These are phyloP conservation scores for Kondoa malvinella DNA, from an alignment of 768 basidiomycete genomes.

Conservation along the genomic window DNA sequence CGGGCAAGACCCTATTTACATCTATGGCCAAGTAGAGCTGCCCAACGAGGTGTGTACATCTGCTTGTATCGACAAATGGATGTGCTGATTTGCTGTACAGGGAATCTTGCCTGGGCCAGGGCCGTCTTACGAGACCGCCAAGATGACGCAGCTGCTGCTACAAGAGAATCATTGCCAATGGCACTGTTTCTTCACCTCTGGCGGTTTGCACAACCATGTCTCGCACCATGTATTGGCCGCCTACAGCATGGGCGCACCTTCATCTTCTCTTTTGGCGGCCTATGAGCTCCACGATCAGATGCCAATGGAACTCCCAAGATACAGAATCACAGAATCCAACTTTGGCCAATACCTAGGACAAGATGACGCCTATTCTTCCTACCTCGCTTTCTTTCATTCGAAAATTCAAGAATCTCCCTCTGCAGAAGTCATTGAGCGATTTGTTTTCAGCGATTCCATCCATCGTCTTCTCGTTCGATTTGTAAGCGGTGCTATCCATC, in stretches of 20 bases:
- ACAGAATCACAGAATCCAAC: conserved; percentile 13
- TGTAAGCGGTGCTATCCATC: conserved; percentile 25
- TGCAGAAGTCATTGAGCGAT: conserved; percentile 23
- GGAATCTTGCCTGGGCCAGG: not conserved
- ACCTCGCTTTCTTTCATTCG: conserved; percentile 25
- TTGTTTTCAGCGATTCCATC: conserved; percentile 22
- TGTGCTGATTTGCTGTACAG: not conserved
- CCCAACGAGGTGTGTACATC: not conserved
- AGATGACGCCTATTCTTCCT: conserved; percentile 23
- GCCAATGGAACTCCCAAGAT: conserved; percentile 2
- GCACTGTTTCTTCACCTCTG: conserved; percentile 15
- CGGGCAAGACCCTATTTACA: not conserved
- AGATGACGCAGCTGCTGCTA: conserved; percentile 1
- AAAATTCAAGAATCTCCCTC: conserved; percentile 12
- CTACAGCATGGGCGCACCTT: conserved; percentile 14
- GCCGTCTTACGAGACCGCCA: not conserved
- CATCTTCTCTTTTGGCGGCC: conserved; percentile 8
- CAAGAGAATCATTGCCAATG: conserved; percentile 6
- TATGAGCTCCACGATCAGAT: conserved; percentile 10
- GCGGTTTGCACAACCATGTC: conserved; percentile 19
- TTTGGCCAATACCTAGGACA: conserved; percentile 13
- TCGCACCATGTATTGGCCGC: conserved; percentile 15
- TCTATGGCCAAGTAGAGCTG: not conserved
- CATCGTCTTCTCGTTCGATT: conserved; percentile 22
- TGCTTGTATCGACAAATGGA: not conserved